Conservation (phyloP, 2,329 filamentous ascomycete genomes). For the Phoma sp. region DNA sequence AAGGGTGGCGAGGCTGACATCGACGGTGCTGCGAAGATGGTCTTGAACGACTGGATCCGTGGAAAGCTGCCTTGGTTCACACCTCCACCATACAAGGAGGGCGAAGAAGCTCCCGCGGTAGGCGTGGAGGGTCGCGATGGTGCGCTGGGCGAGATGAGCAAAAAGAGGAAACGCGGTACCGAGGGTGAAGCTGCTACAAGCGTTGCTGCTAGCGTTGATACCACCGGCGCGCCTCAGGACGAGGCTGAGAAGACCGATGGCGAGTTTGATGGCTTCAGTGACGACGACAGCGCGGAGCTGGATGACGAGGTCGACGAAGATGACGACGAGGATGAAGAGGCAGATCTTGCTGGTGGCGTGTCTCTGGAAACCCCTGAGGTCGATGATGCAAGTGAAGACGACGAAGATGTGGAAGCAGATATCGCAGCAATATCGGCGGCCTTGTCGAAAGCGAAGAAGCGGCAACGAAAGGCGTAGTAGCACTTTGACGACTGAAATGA, state of each 20-base stretch:
- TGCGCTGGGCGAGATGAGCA: conserved; percentile 80
- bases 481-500: conserved; percentile 35
- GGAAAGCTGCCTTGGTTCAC: conserved; percentile 98
- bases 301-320: conserved; percentile 32
- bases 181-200: conserved; percentile 40
- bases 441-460: conserved; percentile 42
- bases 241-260: conserved; percentile 33
- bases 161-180: conserved; percentile 70
- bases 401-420: conserved; percentile 42
- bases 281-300: conserved; percentile 5
- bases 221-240: conserved; percentile 19
- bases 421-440: conserved; percentile 45
- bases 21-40: conserved; percentile 95
- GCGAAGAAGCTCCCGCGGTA: conserved; percentile 40
- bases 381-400: conserved; percentile 33
- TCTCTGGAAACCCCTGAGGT: conserved; percentile 19
- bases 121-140: conserved; percentile 72
- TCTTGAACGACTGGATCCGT: conserved; percentile 93
- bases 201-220: conserved; percentile 26
- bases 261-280: conserved; percentile 45
- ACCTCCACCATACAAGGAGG: conserved; percentile 67
- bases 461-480: conserved; percentile 30
- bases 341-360: conserved; percentile 24
- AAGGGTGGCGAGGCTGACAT: conserved; percentile 95
- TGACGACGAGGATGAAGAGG: conserved; percentile 28